phyloP scores from a whole-genome alignment of 2,329 filamentous ascomycete genomes.

The Ophiognomonia clavigignenti-juglandacearum region DNA sequence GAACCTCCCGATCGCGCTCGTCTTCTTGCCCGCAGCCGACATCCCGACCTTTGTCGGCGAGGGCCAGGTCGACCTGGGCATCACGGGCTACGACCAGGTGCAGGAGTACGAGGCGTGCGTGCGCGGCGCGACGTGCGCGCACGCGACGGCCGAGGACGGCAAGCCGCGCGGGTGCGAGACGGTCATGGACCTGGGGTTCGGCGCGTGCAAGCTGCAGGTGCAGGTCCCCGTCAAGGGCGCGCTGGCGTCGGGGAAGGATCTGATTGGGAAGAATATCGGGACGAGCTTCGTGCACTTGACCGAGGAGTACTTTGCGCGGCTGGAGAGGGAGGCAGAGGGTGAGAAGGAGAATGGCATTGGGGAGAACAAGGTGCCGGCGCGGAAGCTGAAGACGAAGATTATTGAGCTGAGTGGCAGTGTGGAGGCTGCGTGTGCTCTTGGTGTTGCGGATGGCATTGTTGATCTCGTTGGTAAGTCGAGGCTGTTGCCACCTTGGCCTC shows the following conservation, averaged over 20 bases:
- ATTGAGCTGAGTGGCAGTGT: slow-evolving; percentile 95
- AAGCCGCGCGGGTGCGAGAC: slow-evolving; percentile 67
- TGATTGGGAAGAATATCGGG: slow-evolving; percentile 89
- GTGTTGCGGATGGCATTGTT: slow-evolving; percentile 94
- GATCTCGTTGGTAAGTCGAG: slow-evolving; percentile 80
- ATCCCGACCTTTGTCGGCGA: slow-evolving; percentile 97
- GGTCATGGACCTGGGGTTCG: slow-evolving; percentile 86
- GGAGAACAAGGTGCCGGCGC: slow-evolving; percentile 23
- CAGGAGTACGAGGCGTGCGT: slow-evolving; percentile 76
- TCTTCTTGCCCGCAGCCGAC: slow-evolving; percentile 95
- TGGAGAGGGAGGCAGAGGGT: slow-evolving; percentile 56
- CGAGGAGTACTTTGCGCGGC: slow-evolving; percentile 73
- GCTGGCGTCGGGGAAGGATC: slow-evolving; percentile 64
- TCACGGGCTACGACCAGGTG: slow-evolving; percentile 90
- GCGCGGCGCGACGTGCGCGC: slow-evolving; percentile 41
- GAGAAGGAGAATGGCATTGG: slow-evolving; percentile 30
- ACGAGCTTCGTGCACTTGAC: slow-evolving; percentile 91
- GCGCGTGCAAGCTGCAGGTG: slow-evolving; percentile 89
- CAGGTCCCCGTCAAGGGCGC: slow-evolving; percentile 85
- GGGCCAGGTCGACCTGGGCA: slow-evolving; percentile 87
- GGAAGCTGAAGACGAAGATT: slow-evolving; percentile 75
- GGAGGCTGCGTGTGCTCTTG: slow-evolving; percentile 91
- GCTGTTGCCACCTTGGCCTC: no score
- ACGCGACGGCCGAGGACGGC: slow-evolving; percentile 36
- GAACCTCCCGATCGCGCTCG: slow-evolving; percentile 89